Evolutionary conservation across 2,329 filamentous ascomycete genomes (phyloP), one percentile per base, ranked within the genome.

Genomic region (Drechslerella dactyloides): DNA sequence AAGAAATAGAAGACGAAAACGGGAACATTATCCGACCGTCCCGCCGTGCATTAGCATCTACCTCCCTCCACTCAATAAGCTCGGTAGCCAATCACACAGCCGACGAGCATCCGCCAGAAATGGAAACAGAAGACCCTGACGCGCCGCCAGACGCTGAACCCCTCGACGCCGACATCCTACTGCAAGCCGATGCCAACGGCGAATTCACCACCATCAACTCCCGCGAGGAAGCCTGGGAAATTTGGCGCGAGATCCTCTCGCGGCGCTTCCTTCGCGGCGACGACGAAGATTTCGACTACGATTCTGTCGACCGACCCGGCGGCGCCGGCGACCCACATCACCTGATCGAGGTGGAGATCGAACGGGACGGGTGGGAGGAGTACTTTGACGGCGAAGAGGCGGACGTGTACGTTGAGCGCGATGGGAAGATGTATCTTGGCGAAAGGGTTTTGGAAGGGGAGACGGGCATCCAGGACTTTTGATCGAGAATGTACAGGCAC

Each of bases 301-400:
- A 70, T 3, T 59, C 17, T 2, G 66, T 70, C 1, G 66, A 70
- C 51, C 19, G 48, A 7, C 53, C 59, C 8, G 66, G 66, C 11
- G 66, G 66, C 11, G 59, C 66, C 13, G 54, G 58, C 8, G 65
- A 70, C 23, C 59, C 65, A 5, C 61, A 63, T 5, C 57, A 69
- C 54, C 40, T 70, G 46, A 70, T 70, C 37, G 66, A 70, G n/a
- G 48, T 55, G n/a, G 66, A 70, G 50, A 70, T 70, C 33, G 66
- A 70, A 21, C 27, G 66, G 24, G 66, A 70, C 44, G 66, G 40
- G 15, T 70, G 66, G 66, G 66, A 70, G 35, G 59, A 64, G 19
- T 70, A 70, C 55, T 70, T 70, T 55, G 66, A 70, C 51, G 66
- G n/a, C 13, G 66, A 70, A 27, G 66, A 70, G 23, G 66, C 66